These are phyloP conservation scores for Pisolithus orientalis DNA, from an alignment of 768 basidiomycete genomes.

Conservation along the genomic window DNA sequence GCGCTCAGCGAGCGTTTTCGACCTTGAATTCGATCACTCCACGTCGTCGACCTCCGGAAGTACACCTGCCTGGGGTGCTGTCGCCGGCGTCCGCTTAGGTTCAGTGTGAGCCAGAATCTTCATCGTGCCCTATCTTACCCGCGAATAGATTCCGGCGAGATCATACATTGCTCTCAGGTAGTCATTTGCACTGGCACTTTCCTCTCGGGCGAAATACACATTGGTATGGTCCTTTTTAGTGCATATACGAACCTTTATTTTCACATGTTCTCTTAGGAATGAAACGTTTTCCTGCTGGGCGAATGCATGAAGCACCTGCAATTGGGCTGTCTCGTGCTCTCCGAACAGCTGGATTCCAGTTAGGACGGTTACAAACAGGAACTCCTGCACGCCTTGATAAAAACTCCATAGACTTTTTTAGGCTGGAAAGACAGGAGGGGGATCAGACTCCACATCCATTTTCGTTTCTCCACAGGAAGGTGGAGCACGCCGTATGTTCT, in stretches of 20 bases:
- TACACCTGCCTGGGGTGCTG: slow-evolving; percentile 41
- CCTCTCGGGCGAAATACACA: slow-evolving; percentile 85
- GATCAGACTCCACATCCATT: slow-evolving; percentile 66
- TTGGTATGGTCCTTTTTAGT: slow-evolving; percentile 44
- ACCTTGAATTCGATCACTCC: slow-evolving; percentile 61
- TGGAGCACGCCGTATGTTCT: slow-evolving; percentile 60
- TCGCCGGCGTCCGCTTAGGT: slow-evolving; percentile 69
- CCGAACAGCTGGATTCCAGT: slow-evolving; percentile 66
- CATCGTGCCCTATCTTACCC: background rate
- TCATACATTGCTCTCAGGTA: slow-evolving; percentile 71
- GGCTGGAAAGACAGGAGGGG: slow-evolving; percentile 58
- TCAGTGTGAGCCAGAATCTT: slow-evolving; percentile 1
- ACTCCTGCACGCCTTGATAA: slow-evolving; percentile 78
- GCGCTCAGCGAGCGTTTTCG: slow-evolving; percentile 69
- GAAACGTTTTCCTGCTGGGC: slow-evolving; percentile 72
- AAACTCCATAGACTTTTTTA: slow-evolving; percentile 62
- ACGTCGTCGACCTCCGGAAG: slow-evolving; percentile 18
- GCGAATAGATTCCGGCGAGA: slow-evolving; percentile 60
- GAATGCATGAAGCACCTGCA: slow-evolving; percentile 67
- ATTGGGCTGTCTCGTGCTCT: slow-evolving; percentile 74
- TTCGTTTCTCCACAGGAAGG: slow-evolving; percentile 61
- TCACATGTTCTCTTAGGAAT: slow-evolving; percentile 37
- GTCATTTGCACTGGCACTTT: slow-evolving; percentile 92
- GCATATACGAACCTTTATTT: background rate
- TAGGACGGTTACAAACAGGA: slow-evolving; percentile 80